Conservation (phyloP, 176 grass and related monocot genomes). For the Oryza brachyantha region DNA sequence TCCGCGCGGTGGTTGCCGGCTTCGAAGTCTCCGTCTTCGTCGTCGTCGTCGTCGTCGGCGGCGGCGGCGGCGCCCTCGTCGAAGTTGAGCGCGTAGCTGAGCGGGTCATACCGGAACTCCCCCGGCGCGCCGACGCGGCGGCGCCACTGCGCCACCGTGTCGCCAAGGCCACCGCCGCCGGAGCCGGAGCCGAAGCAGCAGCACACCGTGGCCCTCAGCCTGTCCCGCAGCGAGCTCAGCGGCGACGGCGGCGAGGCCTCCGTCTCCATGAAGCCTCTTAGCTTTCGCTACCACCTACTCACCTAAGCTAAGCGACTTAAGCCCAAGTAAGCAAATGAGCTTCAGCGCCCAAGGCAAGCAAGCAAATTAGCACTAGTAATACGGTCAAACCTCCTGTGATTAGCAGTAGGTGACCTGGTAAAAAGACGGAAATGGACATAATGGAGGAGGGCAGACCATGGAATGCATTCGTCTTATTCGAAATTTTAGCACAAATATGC, state of each 20-base stretch:
- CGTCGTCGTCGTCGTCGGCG: background rate
- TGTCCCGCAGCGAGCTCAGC: slow-evolving; percentile 31
- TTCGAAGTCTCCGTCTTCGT: background rate
- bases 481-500: no score
- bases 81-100: slow-evolving; percentile 92
- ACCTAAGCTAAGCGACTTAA: no score
- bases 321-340: no score
- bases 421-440: slow-evolving; percentile 7
- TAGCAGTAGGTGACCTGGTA: background rate
- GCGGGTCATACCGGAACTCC: slow-evolving; percentile 76
- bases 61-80: slow-evolving; percentile 44
- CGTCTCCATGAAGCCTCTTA: slow-evolving; percentile 12
- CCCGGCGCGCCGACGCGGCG: slow-evolving; percentile 3
- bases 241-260: slow-evolving; percentile 12
- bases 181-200: slow-evolving; percentile 44
- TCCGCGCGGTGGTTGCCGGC: slow-evolving; percentile 1
- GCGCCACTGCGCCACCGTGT: slow-evolving; percentile 16
- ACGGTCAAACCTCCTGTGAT: background rate
- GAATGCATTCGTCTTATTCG: background rate
- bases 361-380: background rate
- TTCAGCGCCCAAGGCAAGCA: background rate
- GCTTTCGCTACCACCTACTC: no score
- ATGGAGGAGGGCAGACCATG: background rate
- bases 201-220: slow-evolving; percentile 37
- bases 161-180: background rate